Evolutionary conservation across 169 alveolate genomes (phyloP).

Genomic region (Plasmodium blacklocki): DNA sequence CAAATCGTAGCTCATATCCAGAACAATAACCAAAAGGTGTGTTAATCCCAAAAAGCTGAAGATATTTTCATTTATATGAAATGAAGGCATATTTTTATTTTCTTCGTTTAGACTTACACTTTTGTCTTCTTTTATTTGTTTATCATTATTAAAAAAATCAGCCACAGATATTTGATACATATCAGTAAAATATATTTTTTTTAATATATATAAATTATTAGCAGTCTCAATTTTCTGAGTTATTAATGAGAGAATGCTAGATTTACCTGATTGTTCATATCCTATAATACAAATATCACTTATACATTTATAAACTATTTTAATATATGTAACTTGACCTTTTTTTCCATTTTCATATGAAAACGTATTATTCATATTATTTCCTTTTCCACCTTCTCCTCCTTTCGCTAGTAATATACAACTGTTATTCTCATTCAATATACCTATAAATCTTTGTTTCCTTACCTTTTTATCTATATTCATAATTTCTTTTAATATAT

Average conservation of each 20-base stretch:
- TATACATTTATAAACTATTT: slow-evolving; percentile 53
- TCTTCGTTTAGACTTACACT: too few relatives aligned
- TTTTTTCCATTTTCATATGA: slow-evolving; percentile 47
- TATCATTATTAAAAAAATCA: slow-evolving; percentile 27
- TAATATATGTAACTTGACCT: slow-evolving; percentile 27
- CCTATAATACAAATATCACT: slow-evolving; percentile 72
- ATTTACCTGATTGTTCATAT: slow-evolving; percentile 32
- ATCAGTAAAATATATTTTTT: slow-evolving; percentile 53
- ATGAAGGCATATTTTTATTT: neutral
- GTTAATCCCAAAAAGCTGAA: slow-evolving; percentile 32
- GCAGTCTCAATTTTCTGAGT: slow-evolving; percentile 68
- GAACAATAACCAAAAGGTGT: slow-evolving; percentile 62
- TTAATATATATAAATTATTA: slow-evolving; percentile 58
- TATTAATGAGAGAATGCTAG: slow-evolving; percentile 48
- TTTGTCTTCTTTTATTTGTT: neutral
- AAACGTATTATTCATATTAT: slow-evolving; percentile 65
- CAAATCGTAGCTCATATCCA: slow-evolving; percentile 13
- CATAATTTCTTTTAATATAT: slow-evolving; percentile 44
- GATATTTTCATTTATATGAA: slow-evolving; percentile 32
- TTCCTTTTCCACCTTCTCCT: slow-evolving; percentile 72
- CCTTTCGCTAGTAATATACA: slow-evolving; percentile 63
- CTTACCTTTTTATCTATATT: slow-evolving; percentile 23
- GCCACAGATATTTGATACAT: slow-evolving; percentile 70
- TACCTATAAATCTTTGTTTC: slow-evolving; percentile 41
- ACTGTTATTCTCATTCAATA: slow-evolving; percentile 34